phyloP scores from a whole-genome alignment of 2,329 filamentous ascomycete species.

The Aspergillus felis region DNA sequence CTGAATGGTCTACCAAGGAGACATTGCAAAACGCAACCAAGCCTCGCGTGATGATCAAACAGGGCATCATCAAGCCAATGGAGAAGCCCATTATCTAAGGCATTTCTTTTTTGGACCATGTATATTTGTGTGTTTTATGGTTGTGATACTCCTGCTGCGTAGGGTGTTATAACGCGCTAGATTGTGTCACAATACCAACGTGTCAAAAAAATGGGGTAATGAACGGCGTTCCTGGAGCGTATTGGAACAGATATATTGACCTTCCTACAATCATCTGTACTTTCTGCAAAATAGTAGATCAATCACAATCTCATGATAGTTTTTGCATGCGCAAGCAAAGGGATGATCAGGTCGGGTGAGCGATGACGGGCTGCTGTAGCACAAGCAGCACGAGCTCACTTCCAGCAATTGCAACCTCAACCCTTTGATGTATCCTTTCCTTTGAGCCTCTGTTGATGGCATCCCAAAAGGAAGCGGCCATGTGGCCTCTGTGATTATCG shows the following conservation, averaged over 20 bases:
- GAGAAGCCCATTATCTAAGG: conserved; percentile 63
- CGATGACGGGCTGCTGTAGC: not conserved
- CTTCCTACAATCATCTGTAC: not conserved
- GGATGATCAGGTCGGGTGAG: conserved; percentile 17
- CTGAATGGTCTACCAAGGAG: conserved; percentile 95
- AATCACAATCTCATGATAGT: not conserved
- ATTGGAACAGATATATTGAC: not conserved
- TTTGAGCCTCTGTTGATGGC: not conserved
- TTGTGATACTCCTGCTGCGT: not conserved
- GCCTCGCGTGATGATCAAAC: conserved; percentile 84
- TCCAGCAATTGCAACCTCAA: not conserved
- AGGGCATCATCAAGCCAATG: conserved; percentile 85
- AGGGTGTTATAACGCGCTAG: not conserved
- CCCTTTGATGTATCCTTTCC: not conserved
- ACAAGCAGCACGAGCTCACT: not conserved
- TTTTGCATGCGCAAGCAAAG: conserved; percentile 1
- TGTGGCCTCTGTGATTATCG: not conserved
- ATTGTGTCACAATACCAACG: not conserved
- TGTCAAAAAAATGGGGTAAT: not conserved
- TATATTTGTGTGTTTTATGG: not conserved
- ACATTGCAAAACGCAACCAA: conserved; percentile 86
- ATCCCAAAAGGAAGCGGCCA: not conserved
- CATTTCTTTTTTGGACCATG: conserved; percentile 1
- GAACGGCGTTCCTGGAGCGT: not conserved
- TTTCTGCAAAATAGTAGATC: not conserved